These are phyloP conservation scores for Maudiozyma barnettii DNA, from an alignment of 805 yeast species.

Conservation along the genomic window DNA sequence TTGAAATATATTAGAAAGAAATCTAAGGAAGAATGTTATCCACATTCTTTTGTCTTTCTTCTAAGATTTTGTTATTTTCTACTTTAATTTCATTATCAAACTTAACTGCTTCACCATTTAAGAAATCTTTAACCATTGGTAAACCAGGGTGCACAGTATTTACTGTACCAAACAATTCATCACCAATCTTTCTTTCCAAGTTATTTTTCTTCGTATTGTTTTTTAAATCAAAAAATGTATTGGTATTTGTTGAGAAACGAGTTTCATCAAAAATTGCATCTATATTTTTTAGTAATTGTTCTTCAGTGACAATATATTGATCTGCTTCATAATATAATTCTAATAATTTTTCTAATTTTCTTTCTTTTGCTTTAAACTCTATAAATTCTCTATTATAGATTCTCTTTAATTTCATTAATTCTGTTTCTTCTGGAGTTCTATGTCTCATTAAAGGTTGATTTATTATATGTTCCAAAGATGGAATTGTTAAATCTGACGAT, in stretches of 20 bases:
- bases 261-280: constrained; percentile 22
- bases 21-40: constrained; percentile 2
- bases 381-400: constrained; percentile 52
- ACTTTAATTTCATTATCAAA: constrained; percentile 21
- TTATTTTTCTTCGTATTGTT: constrained; percentile 3
- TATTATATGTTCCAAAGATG: constrained; percentile 62
- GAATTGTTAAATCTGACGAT: constrained; percentile 51
- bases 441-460: constrained; percentile 62
- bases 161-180: constrained; percentile 32
- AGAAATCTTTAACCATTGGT: constrained; percentile 28
- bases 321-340: constrained; percentile 64
- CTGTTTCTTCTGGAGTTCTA: constrained; percentile 63
- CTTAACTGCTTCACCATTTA: constrained; percentile 26
- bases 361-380: constrained; percentile 44
- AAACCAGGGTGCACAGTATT: constrained; percentile 29
- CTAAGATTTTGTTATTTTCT: constrained; percentile 5
- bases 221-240: constrained; percentile 1
- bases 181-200: constrained; percentile 21
- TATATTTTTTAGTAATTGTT: constrained; percentile 35
- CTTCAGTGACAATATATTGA: constrained; percentile 64
- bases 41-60: constrained; percentile 1
- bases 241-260: background rate
- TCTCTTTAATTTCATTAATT: constrained; percentile 48
- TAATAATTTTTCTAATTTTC: constrained; percentile 47
- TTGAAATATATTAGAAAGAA: background rate